These are phyloP conservation scores for Salix viminalis DNA, from an alignment of 345 rosid species.

Conservation along the genomic window DNA sequence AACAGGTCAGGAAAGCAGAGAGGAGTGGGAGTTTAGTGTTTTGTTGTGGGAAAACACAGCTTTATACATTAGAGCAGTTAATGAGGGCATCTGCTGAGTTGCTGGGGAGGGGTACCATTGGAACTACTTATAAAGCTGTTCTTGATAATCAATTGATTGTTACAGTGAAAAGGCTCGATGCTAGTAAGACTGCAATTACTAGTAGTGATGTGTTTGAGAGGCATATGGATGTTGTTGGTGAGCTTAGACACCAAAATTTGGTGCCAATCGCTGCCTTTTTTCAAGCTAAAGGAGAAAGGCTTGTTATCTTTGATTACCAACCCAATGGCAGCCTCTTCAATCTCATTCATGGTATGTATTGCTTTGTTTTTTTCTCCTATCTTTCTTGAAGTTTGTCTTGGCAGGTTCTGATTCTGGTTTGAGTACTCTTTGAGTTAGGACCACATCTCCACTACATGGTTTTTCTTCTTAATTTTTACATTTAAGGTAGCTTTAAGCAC, in stretches of 20 bases:
- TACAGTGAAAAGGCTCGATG: slow-evolving; percentile 81
- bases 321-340: slow-evolving; percentile 85
- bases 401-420: background rate
- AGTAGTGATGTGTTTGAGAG: slow-evolving; percentile 59
- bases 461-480: background rate
- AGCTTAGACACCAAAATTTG: slow-evolving; percentile 61
- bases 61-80: slow-evolving; percentile 70
- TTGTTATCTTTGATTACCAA: slow-evolving; percentile 74
- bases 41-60: slow-evolving; percentile 42
- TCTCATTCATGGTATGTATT: slow-evolving; percentile 90
- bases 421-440: background rate
- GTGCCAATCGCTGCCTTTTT: slow-evolving; percentile 72
- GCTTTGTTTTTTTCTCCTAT: background rate
- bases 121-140: slow-evolving; percentile 83
- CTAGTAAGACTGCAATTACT: slow-evolving; percentile 60
- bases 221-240: slow-evolving; percentile 76
- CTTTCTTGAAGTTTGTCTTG: background rate
- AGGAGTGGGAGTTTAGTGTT: slow-evolving; percentile 59
- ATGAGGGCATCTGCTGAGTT: slow-evolving; percentile 96
- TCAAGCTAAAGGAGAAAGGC: slow-evolving; percentile 84
- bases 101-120: slow-evolving; percentile 77
- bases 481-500: background rate
- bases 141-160: slow-evolving; percentile 68
- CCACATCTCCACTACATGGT: background rate
- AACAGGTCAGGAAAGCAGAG: slow-evolving; percentile 25